These are phyloP conservation scores for Sporisorium reilianum DNA, from an alignment of 1,284 basidiomycete genomes.

Conservation along the genomic window DNA sequence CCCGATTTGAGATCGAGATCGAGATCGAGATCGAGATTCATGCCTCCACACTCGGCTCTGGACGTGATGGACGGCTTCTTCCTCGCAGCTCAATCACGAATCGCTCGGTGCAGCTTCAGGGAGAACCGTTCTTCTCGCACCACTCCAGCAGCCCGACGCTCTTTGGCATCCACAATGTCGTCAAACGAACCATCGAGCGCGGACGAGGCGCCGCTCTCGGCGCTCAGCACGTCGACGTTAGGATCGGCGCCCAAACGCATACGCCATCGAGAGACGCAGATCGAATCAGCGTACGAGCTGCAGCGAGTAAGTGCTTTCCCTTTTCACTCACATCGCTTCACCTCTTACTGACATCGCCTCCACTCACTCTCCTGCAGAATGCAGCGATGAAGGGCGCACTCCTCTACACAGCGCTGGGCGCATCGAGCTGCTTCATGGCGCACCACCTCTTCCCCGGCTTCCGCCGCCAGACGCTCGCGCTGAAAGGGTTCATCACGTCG, in stretches of 20 bases:
- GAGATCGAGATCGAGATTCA: too few species aligned
- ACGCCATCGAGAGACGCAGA: constrained; percentile 57
- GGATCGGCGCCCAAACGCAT: constrained; percentile 47
- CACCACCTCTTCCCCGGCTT: constrained; percentile 63
- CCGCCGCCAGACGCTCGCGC: constrained; percentile 58
- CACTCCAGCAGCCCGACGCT: not conserved
- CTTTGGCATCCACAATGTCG: too few species aligned
- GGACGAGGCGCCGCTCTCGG: constrained; percentile 31
- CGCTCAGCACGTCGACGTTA: constrained; percentile 29
- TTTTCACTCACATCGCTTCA: too few species aligned
- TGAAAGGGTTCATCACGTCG: constrained; percentile 60
- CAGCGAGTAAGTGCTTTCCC: constrained; percentile 49
- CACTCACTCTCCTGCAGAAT: constrained; percentile 26
- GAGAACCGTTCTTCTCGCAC: not conserved
- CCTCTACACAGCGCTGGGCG: constrained; percentile 52
- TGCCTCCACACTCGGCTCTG: not conserved
- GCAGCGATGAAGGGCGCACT: constrained; percentile 58
- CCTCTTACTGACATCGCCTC: too few species aligned
- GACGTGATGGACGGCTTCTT: not conserved
- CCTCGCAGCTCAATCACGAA: too few species aligned
- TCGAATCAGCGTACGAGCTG: constrained; percentile 58
- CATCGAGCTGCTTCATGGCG: constrained; percentile 50
- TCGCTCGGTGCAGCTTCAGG: too few species aligned
- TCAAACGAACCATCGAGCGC: constrained; percentile 6
- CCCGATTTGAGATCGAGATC: too few species aligned